phyloP scores from a whole-genome alignment of 768 basidiomycete genomes.

The Scleroderma bovista region DNA sequence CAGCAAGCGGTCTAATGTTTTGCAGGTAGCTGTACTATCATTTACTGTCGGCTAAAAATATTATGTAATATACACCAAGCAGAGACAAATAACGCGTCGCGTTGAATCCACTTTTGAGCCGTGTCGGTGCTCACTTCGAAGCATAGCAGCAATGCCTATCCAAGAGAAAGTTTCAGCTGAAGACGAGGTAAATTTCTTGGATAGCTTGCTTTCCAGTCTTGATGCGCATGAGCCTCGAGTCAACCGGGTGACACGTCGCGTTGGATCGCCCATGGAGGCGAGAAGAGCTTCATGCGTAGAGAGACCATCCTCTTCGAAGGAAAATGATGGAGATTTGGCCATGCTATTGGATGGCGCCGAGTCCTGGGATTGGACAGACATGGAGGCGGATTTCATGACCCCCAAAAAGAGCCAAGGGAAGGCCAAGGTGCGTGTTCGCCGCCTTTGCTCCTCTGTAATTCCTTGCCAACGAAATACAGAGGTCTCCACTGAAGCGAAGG shows the following conservation, averaged over 20 bases:
- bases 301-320: conserved; percentile 2
- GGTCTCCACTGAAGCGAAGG: conserved; percentile 10
- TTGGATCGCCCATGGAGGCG: conserved; percentile 25
- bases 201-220: conserved; percentile 44
- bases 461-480: conserved; percentile 6
- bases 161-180: conserved; percentile 29
- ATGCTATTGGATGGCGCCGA: conserved; percentile 60
- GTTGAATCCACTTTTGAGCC: not conserved
- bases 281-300: conserved; percentile 1
- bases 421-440: not conserved
- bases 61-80: conserved; percentile 3
- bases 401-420: conserved; percentile 41
- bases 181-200: conserved; percentile 55
- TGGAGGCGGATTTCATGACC: conserved; percentile 43
- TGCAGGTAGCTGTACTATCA: too few species aligned
- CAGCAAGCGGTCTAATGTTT: too few species aligned
- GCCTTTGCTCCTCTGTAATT: not conserved
- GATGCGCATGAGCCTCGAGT: conserved; percentile 42
- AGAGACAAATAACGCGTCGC: conserved; percentile 22
- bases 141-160: conserved; percentile 24
- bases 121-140: too few species aligned
- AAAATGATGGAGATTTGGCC: conserved; percentile 37
- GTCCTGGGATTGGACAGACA: conserved; percentile 64
- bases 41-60: too few species aligned
- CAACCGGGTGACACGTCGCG: conserved; percentile 30